These are phyloP conservation scores for Nigrograna mackinnonii DNA, from an alignment of 2,329 filamentous ascomycete genomes.

Conservation along the genomic window DNA sequence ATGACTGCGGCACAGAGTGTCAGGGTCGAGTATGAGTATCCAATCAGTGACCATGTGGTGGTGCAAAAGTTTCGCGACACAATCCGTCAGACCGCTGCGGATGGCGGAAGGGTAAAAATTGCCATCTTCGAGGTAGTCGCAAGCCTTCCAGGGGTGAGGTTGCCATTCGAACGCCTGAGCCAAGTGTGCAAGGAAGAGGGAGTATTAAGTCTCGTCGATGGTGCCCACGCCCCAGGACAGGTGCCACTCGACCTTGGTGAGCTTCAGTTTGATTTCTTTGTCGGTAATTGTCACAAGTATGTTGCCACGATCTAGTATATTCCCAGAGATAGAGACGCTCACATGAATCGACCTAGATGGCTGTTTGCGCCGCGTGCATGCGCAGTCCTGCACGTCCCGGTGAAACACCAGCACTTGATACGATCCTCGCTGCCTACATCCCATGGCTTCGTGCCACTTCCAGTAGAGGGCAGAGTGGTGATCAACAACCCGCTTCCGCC, in stretches of 20 bases:
- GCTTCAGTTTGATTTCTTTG: constrained; percentile 82
- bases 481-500: too few relatives aligned
- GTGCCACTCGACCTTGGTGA: constrained; percentile 68
- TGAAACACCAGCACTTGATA: constrained; percentile 75
- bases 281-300: constrained; percentile 67
- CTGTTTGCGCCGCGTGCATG: constrained; percentile 78
- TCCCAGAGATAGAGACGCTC: too few relatives aligned
- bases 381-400: constrained; percentile 78
- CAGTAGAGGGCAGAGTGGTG: too few relatives aligned
- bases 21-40: constrained; percentile 68
- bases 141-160: constrained; percentile 74
- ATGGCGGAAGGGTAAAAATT: constrained; percentile 66
- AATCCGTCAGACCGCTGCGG: constrained; percentile 55
- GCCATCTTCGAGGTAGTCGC: constrained; percentile 81
- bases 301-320: constrained; percentile 6
- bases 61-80: constrained; percentile 62
- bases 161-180: constrained; percentile 75
- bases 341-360: constrained; percentile 61
- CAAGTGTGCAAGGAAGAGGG: constrained; percentile 66
- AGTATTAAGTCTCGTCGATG: constrained; percentile 78
- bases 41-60: constrained; percentile 71
- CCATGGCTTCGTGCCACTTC: too few relatives aligned
- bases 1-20: constrained; percentile 55
- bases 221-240: constrained; percentile 83
- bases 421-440: constrained; percentile 77